A percentile compares a stretch with the other conserved stretches of the same genome.
Evolutionary conservation across 306 rosid genomes (phyloP).

Genomic region (Amphicarpaea edgeworthii): DNA sequence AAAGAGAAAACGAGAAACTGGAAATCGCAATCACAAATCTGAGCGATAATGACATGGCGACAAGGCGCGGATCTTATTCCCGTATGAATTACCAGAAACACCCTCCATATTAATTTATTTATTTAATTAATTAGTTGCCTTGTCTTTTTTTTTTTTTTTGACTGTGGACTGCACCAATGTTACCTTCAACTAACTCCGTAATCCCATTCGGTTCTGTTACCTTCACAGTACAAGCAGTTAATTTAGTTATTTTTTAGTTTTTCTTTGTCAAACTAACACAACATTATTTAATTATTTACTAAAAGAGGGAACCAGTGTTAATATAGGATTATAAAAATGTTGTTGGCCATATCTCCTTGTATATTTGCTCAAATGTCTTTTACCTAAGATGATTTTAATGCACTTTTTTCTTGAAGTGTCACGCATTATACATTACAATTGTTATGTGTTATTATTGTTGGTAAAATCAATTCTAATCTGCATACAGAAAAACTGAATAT

Average conservation of each 20-base stretch:
- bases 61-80: constrained; percentile 74
- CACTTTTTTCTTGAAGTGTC: too few species aligned
- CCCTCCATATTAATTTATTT: constrained; percentile 31
- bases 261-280: background rate
- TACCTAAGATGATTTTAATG: too few species aligned
- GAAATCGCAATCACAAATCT: constrained; percentile 87
- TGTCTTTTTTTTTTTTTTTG: background rate
- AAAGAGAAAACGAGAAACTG: background rate
- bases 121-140: constrained; percentile 34
- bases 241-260: constrained; percentile 34
- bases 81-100: constrained; percentile 40
- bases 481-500: too few species aligned
- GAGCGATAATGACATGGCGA: constrained; percentile 74
- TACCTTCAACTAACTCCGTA: background rate
- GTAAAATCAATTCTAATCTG: too few species aligned
- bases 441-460: too few species aligned
- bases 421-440: too few species aligned
- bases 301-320: too few species aligned
- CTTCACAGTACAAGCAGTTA: constrained; percentile 41
- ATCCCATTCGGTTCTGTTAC: background rate
- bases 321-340: too few species aligned
- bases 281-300: background rate
- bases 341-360: too few species aligned
- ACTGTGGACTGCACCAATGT: background rate
- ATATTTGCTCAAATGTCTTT: too few species aligned